Percentiles rank a stretch among this genome's conserved stretches.
These are phyloP conservation scores for Mycosphaerella sp. DNA, from an alignment of 2,329 filamentous ascomycete species.

Conservation along the genomic window DNA sequence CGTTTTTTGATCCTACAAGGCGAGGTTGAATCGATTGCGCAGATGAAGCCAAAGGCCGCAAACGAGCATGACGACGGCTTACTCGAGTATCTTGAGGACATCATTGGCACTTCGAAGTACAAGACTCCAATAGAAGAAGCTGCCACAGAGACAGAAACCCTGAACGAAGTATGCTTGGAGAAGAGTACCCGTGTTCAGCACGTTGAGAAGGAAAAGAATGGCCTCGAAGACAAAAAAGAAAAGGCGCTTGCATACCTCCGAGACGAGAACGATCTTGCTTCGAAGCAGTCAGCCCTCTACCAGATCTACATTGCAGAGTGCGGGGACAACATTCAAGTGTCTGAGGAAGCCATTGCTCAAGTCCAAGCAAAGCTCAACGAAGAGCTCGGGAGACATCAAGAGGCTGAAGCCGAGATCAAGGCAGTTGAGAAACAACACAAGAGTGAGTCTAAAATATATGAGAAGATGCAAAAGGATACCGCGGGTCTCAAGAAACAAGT, in stretches of 20 bases:
- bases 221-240: conserved; percentile 93
- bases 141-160: conserved; percentile 77
- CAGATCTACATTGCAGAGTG: conserved; percentile 88
- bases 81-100: conserved; percentile 94
- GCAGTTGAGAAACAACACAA: conserved; percentile 79
- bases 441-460: conserved; percentile 74
- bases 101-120: conserved; percentile 98
- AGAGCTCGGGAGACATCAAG: conserved; percentile 87
- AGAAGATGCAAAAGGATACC: conserved; percentile 72
- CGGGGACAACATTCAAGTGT: conserved; percentile 79
- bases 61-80: conserved; percentile 96
- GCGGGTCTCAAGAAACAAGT: conserved; percentile 78
- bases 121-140: conserved; percentile 95
- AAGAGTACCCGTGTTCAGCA: conserved; percentile 95
- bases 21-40: conserved; percentile 96
- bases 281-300: conserved; percentile 87
- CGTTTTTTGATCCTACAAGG: conserved; percentile 95
- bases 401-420: conserved; percentile 85
- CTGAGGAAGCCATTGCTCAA: conserved; percentile 82
- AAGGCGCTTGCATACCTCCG: conserved; percentile 81
- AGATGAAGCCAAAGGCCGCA: conserved; percentile 96
- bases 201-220: conserved; percentile 93
- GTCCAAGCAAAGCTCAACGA: conserved; percentile 80
- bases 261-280: conserved; percentile 85
- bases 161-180: conserved; percentile 92